Conservation (phyloP, 441 rosid species). For the Rhodomyrtus psidioides region DNA sequence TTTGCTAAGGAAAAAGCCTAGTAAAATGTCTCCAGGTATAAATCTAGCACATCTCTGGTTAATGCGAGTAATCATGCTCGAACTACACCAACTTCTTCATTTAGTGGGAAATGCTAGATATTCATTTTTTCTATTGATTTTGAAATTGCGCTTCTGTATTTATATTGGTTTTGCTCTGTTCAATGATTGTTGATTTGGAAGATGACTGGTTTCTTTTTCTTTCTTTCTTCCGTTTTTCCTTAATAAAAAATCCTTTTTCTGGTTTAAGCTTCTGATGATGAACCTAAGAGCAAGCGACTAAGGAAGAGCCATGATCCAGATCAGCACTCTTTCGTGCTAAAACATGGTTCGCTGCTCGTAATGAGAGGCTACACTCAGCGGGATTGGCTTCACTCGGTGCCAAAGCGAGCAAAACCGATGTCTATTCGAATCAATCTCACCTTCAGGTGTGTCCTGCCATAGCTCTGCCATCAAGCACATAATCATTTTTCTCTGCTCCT, state of each 20-base stretch:
- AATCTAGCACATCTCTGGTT: background rate
- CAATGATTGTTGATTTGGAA: background rate
- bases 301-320: conserved; percentile 28
- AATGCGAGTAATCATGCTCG: background rate
- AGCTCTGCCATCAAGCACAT: background rate
- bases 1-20: conserved; percentile 50
- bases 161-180: background rate
- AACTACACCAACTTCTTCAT: background rate
- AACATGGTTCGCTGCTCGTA: conserved; percentile 72
- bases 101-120: background rate
- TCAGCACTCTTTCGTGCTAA: conserved; percentile 40
- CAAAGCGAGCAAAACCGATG: conserved; percentile 60
- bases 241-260: background rate
- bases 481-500: background rate
- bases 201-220: background rate
- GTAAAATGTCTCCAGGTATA: conserved; percentile 41
- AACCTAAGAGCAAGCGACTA: conserved; percentile 41
- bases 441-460: conserved; percentile 41
- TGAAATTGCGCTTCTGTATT: background rate
- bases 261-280: conserved; percentile 14
- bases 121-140: background rate
- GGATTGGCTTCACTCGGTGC: conserved; percentile 85
- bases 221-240: background rate
- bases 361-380: conserved; percentile 83
- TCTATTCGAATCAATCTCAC: conserved; percentile 70